Evolutionary conservation across 306 rosid species (phyloP), one percentile per base, ranked within the genome.

Genomic region (Pyrus communis): DNA sequence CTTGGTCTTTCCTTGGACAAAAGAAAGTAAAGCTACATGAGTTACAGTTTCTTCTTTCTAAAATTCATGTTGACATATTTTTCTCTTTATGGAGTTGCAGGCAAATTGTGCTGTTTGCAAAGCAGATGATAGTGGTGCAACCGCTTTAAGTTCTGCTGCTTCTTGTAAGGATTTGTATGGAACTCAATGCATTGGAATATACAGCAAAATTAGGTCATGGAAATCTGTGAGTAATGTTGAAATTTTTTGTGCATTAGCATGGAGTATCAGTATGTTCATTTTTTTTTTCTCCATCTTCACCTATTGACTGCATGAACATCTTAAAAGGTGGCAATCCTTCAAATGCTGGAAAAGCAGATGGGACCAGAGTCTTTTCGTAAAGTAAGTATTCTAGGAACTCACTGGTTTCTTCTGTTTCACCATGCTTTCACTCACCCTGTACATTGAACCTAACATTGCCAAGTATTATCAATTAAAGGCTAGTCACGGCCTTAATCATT

Each of bases 291-390:
- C 28, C 59, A 28, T 63, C 28, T 42, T 61, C 67, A 43, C 65
- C 69, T 25, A 74, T 43, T 74, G 23, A 61, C 43, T 18, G n/a
- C 18, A 4, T 74, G 43, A 60, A 74, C 58, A 11, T 74, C 27
- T 61, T 62, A 5, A 43, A 82, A 95, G 99, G 97, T 95, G 79
- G 97, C 99, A 35, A 83, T 92, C 86, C 95, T 92, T 88, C 97
- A 95, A 82, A 92, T 95, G 97, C 77, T 95, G 88, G 99, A 95
- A 85, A 95, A 95, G 87, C 97, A 95, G 82, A 95, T 95, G 99
- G 99, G 99, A 69, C 97, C 97, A 0, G 99, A 95, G 87, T 92
- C 93, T 61, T 95, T 95, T 74, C 97, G 99, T 38, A 92, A 89
- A 85, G 99, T 95, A 82, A 89, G 85, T 45, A 61, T 82, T 54